These are phyloP conservation scores for Lactarius trivialis DNA, from an alignment of 768 basidiomycete genomes.

Conservation along the genomic window DNA sequence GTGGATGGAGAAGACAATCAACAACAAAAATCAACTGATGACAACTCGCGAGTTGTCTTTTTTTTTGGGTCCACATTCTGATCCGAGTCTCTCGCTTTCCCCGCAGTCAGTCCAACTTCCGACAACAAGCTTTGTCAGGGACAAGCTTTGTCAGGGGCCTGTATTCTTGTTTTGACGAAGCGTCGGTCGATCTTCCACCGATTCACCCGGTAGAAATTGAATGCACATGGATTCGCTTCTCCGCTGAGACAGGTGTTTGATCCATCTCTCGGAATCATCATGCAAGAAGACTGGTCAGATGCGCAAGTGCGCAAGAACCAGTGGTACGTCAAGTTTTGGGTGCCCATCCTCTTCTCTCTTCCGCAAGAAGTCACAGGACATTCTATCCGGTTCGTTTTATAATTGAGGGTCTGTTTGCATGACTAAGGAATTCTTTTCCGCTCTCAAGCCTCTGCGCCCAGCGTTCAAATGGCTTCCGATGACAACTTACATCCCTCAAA, in stretches of 20 bases:
- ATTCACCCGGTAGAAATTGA: slow-evolving; percentile 14
- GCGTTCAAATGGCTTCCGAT: slow-evolving; percentile 11
- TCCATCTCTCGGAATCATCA: slow-evolving; percentile 18
- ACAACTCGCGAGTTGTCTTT: too few relatives aligned
- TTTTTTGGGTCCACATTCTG: too few relatives aligned
- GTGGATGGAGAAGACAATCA: too few relatives aligned
- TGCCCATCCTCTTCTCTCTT: slow-evolving; percentile 23
- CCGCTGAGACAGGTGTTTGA: slow-evolving; percentile 15
- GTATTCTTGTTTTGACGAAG: slow-evolving; percentile 18
- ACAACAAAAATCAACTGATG: too few relatives aligned
- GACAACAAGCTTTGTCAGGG: too few relatives aligned
- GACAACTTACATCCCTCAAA: slow-evolving; percentile 20
- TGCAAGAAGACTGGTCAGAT: slow-evolving; percentile 20
- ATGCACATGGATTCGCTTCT: slow-evolving; percentile 22
- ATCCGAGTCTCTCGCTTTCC: too few relatives aligned
- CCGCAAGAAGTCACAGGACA: slow-evolving; percentile 18
- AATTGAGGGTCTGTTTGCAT: neutral
- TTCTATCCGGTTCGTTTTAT: neutral
- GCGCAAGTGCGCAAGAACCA: slow-evolving; percentile 13
- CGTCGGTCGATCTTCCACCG: slow-evolving; percentile 1
- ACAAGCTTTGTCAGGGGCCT: too few relatives aligned
- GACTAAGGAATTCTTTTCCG: neutral
- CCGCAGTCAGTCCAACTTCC: too few relatives aligned
- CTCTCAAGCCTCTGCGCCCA: neutral
- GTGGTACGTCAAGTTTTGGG: slow-evolving; percentile 24